Evolutionary conservation across 371 early-diverging fungal genomes (phyloP).

Genomic region (Rhizopus delemar): DNA sequence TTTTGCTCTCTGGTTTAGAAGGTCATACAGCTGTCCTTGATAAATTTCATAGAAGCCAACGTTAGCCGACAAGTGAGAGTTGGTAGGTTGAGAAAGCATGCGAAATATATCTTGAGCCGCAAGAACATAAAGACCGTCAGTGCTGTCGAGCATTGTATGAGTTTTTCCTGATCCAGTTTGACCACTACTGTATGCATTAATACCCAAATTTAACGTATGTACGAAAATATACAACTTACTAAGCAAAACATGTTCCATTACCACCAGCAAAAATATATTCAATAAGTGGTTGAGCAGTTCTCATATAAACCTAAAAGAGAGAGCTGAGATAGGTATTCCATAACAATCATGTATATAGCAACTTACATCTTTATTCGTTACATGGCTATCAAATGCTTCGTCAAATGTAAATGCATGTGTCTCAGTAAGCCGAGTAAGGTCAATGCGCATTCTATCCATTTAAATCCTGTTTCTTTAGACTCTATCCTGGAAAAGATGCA

Average conservation of each 20-base stretch:
- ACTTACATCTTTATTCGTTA: conserved; percentile 76
- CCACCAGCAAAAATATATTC: conserved; percentile 90
- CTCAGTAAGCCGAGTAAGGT: conserved; percentile 93
- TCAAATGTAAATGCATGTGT: conserved; percentile 96
- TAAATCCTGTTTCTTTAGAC: background rate
- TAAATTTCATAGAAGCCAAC: conserved; percentile 98
- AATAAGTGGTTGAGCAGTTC: conserved; percentile 87
- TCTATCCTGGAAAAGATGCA: background rate
- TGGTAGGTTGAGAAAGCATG: conserved; percentile 65
- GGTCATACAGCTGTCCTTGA: conserved; percentile 93
- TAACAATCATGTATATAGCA: background rate
- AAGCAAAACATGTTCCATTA: conserved; percentile 96
- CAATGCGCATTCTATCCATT: conserved; percentile 76
- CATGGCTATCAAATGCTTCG: conserved; percentile 87
- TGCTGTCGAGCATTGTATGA: conserved; percentile 93
- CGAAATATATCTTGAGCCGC: conserved; percentile 92
- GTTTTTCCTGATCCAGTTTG: conserved; percentile 98
- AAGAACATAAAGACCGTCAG: conserved; percentile 84
- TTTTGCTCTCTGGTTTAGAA: conserved; percentile 83
- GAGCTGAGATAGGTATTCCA: too few relatives aligned
- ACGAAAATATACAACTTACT: conserved; percentile 82
- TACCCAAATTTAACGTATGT: conserved; percentile 61
- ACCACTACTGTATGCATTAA: conserved; percentile 60
- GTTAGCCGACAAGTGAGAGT: conserved; percentile 74
- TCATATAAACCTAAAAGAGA: conserved; percentile 54